Conservation (phyloP, 306 rosid species). For the Vigna mungo region DNA sequence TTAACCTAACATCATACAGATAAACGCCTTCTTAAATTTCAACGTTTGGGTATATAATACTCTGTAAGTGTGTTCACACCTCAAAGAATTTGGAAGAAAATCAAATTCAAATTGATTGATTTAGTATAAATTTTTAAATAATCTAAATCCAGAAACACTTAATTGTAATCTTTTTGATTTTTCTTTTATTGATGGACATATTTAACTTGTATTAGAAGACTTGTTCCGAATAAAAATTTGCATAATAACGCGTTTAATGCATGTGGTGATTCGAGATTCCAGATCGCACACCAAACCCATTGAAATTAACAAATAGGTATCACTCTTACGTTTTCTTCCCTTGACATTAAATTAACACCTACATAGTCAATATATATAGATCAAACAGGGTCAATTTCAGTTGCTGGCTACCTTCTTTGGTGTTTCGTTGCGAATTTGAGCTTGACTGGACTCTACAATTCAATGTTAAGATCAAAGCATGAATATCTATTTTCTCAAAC, state of each 20-base stretch:
- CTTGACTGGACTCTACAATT: slow-evolving; percentile 42
- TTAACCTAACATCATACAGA: slow-evolving; percentile 8
- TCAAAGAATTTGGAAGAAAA: too few relatives aligned
- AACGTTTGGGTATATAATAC: background rate
- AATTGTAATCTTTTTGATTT: too few relatives aligned
- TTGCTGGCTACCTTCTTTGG: slow-evolving; percentile 18
- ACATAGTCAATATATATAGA: background rate
- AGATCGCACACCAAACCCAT: slow-evolving; percentile 38
- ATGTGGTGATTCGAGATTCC: slow-evolving; percentile 41
- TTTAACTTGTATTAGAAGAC: too few relatives aligned
- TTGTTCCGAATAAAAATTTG: background rate
- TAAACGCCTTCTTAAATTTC: slow-evolving; percentile 19
- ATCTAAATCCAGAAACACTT: too few relatives aligned
- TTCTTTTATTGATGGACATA: too few relatives aligned
- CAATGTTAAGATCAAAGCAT: slow-evolving; percentile 21
- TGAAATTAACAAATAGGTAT: slow-evolving; percentile 1
- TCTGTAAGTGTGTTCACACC: background rate
- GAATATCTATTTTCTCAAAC: background rate
- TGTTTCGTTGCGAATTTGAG: slow-evolving; percentile 25
- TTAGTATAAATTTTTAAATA: too few relatives aligned
- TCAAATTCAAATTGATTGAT: too few relatives aligned
- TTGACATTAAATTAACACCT: slow-evolving; percentile 23
- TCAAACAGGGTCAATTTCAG: slow-evolving; percentile 35
- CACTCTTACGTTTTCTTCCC: slow-evolving; percentile 5
- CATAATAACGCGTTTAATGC: slow-evolving; percentile 36